These are phyloP conservation scores for Erythrobasidium hasegawianum DNA, from an alignment of 1,284 basidiomycete genomes.

Conservation along the genomic window DNA sequence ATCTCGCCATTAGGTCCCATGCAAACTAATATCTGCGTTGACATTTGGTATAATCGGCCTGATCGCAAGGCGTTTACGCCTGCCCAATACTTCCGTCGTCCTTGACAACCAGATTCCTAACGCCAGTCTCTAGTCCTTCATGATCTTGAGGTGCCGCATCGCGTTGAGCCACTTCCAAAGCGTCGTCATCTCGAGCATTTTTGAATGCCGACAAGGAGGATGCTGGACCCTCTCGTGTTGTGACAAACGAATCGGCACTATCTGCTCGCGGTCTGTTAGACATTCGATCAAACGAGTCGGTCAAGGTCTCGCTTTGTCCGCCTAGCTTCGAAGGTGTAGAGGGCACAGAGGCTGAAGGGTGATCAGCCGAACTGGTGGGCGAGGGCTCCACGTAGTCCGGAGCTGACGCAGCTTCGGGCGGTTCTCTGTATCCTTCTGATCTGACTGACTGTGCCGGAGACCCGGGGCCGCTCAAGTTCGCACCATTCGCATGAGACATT, in stretches of 20 bases:
- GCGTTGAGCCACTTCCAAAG: not conserved
- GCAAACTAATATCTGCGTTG: too few relatives aligned
- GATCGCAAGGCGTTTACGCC: not conserved
- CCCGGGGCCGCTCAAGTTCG: not conserved
- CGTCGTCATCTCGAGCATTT: not conserved
- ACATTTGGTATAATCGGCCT: too few relatives aligned
- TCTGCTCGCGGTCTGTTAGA: not conserved
- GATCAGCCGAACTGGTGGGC: not conserved
- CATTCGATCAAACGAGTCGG: not conserved
- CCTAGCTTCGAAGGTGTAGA: not conserved
- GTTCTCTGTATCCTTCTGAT: not conserved
- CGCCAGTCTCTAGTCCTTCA: slow-evolving; percentile 10
- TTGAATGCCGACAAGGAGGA: not conserved
- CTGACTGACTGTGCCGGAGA: not conserved
- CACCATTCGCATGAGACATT: not conserved
- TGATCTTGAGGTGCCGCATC: not conserved
- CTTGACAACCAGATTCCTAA: slow-evolving; percentile 23
- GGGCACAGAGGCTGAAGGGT: not conserved
- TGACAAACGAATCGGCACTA: slow-evolving; percentile 29
- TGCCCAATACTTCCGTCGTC: slow-evolving; percentile 23
- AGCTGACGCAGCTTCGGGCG: slow-evolving; percentile 9
- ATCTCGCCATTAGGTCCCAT: too few relatives aligned
- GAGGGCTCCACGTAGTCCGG: not conserved
- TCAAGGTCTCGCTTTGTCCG: not conserved
- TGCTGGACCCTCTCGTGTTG: slow-evolving; percentile 11